phyloP scores from a whole-genome alignment of 1,139 yeast genomes.

The Lodderomyces metapsilosis region DNA sequence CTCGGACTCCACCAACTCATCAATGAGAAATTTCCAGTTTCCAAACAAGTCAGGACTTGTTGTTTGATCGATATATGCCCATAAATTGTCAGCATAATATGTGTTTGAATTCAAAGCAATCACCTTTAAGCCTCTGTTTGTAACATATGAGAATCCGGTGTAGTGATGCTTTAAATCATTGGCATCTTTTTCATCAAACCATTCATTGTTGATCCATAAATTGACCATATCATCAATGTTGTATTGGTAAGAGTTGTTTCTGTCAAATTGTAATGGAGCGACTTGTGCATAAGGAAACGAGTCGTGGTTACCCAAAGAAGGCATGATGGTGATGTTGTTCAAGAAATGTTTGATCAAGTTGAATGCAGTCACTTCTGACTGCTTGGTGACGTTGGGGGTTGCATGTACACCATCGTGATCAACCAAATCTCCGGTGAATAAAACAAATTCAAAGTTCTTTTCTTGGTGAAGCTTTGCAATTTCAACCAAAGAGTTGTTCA shows the following conservation, averaged over 20 bases:
- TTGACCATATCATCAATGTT: constrained; percentile 47
- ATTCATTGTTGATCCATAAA: constrained; percentile 48
- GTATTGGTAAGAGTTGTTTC: constrained; percentile 50
- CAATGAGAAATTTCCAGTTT: constrained; percentile 57
- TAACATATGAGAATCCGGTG: constrained; percentile 60
- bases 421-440: constrained; percentile 71
- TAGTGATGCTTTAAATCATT: constrained; percentile 40
- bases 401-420: constrained; percentile 59
- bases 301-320: constrained; percentile 72
- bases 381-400: constrained; percentile 47
- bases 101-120: constrained; percentile 66
- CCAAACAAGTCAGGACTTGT: constrained; percentile 63
- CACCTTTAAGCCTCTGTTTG: constrained; percentile 56
- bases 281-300: constrained; percentile 73
- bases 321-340: constrained; percentile 55
- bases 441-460: constrained; percentile 53
- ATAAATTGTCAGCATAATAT: constrained; percentile 63
- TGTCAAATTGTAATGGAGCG: constrained; percentile 43
- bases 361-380: constrained; percentile 52
- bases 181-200: constrained; percentile 28
- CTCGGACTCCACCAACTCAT: constrained; percentile 62
- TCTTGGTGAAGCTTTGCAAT: constrained; percentile 35
- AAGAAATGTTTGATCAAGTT: constrained; percentile 55
- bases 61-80: constrained; percentile 56
- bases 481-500: constrained; percentile 54